Conservation (phyloP, 768 basidiomycete genomes). For the Tylopilus intermedius region DNA sequence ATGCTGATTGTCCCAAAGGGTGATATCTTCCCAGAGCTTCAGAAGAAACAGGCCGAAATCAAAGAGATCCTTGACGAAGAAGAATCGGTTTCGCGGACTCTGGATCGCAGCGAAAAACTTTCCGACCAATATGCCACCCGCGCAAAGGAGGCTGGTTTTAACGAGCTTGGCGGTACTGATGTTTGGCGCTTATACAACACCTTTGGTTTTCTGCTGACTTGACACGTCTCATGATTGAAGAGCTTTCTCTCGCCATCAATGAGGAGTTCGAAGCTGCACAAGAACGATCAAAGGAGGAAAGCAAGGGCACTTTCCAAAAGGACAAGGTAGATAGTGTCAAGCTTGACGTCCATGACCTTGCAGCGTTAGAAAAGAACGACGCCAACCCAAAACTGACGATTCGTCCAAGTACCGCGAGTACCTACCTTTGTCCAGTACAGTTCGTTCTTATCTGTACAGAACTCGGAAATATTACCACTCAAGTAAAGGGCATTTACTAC, state of each 20-base stretch:
- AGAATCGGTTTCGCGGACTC: slow-evolving; percentile 93
- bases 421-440: background rate
- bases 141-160: slow-evolving; percentile 57
- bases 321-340: slow-evolving; percentile 67
- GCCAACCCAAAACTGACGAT: slow-evolving; percentile 85
- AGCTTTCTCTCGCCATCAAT: slow-evolving; percentile 78
- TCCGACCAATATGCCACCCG: slow-evolving; percentile 82
- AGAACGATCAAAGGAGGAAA: slow-evolving; percentile 83
- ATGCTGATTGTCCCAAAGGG: slow-evolving; percentile 46
- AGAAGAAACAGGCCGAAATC: slow-evolving; percentile 72
- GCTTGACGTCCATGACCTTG: slow-evolving; percentile 94
- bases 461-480: slow-evolving; percentile 70
- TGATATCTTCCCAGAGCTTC: slow-evolving; percentile 88
- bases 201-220: slow-evolving; percentile 95
- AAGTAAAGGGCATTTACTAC: slow-evolving; percentile 80
- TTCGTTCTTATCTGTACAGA: slow-evolving; percentile 38
- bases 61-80: slow-evolving; percentile 97
- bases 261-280: slow-evolving; percentile 91
- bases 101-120: slow-evolving; percentile 93
- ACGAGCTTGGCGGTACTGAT: slow-evolving; percentile 79
- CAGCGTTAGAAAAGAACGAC: slow-evolving; percentile 71
- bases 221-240: slow-evolving; percentile 96
- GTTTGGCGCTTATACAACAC: slow-evolving; percentile 98
- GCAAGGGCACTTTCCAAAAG: slow-evolving; percentile 78
- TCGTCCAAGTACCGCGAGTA: slow-evolving; percentile 81